A percentile compares a stretch with the other conserved stretches of the same genome.
phyloP scores from a whole-genome alignment of 2,329 filamentous ascomycete genomes.

The Penicillium frequentans region DNA sequence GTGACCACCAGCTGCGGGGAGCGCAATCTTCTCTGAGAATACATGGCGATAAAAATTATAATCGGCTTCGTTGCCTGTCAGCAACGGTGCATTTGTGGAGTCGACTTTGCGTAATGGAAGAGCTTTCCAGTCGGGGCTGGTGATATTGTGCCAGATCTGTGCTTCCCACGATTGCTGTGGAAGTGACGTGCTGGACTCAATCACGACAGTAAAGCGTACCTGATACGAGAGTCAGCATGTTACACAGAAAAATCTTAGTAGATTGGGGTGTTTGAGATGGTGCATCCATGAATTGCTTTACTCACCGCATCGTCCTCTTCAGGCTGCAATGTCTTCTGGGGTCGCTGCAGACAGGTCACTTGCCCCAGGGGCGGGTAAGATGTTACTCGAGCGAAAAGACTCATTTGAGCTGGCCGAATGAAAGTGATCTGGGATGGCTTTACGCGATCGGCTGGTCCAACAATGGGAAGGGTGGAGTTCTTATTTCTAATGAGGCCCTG shows the following conservation, averaged over 20 bases:
- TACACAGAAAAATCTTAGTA: background rate
- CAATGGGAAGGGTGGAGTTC: constrained; percentile 23
- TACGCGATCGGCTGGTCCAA: constrained; percentile 8
- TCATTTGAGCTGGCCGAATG: constrained; percentile 43
- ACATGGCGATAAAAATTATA: constrained; percentile 35
- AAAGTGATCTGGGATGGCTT: constrained; percentile 32
- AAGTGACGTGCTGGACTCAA: constrained; percentile 63
- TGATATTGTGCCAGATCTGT: constrained; percentile 71
- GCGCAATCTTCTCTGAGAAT: constrained; percentile 31
- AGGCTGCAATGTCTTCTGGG: constrained; percentile 27
- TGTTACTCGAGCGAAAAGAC: constrained; percentile 56
- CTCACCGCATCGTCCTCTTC: constrained; percentile 28
- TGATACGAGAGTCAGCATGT: constrained; percentile 19
- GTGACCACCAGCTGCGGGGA: constrained; percentile 29
- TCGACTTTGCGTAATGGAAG: constrained; percentile 52
- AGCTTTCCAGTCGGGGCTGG: constrained; percentile 59
- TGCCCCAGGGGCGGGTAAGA: constrained; percentile 75
- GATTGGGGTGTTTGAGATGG: background rate
- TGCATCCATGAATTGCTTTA: background rate
- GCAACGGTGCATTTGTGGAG: constrained; percentile 27
- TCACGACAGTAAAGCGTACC: constrained; percentile 65
- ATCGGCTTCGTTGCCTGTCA: constrained; percentile 20
- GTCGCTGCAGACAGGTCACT: constrained; percentile 60
- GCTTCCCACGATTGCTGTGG: constrained; percentile 67
- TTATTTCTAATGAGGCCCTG: constrained; percentile 2